Conservation (phyloP, 129 eudicot species). For the Flaveria linearis region DNA sequence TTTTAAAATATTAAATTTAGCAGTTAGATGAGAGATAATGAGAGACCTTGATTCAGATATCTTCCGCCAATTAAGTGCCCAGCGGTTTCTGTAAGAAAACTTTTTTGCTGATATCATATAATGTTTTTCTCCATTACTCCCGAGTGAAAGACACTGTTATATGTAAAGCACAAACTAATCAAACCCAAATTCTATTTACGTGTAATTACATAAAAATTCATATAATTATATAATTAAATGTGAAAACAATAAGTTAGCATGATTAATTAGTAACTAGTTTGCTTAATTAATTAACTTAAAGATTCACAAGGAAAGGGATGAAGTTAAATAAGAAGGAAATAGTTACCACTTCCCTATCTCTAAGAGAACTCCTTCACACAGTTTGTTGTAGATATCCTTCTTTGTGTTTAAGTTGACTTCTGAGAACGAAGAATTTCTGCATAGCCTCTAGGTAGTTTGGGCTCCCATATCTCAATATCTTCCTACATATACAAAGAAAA, state of each 20-base stretch:
- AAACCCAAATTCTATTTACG: background rate
- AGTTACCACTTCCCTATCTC: conserved; percentile 19
- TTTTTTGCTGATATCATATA: conserved; percentile 11
- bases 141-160: conserved; percentile 5
- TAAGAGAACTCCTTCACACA: conserved; percentile 14
- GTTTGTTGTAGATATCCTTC: conserved; percentile 9
- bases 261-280: too few species aligned
- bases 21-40: too few species aligned
- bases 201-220: too few species aligned
- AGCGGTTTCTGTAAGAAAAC: background rate
- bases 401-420: background rate
- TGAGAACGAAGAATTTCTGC: background rate
- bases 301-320: background rate
- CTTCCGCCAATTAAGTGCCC: background rate
- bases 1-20: too few species aligned
- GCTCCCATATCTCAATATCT: conserved; percentile 3
- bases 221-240: too few species aligned
- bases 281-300: too few species aligned
- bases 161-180: background rate
- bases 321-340: background rate
- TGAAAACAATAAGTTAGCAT: too few species aligned
- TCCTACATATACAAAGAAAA: background rate
- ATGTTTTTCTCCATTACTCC: conserved; percentile 7
- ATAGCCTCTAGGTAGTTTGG: conserved; percentile 9
- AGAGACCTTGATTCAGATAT: background rate